Evolutionary conservation across 495 filamentous ascomycete genomes (phyloP).

Genomic region (Podospora tetraspora): DNA sequence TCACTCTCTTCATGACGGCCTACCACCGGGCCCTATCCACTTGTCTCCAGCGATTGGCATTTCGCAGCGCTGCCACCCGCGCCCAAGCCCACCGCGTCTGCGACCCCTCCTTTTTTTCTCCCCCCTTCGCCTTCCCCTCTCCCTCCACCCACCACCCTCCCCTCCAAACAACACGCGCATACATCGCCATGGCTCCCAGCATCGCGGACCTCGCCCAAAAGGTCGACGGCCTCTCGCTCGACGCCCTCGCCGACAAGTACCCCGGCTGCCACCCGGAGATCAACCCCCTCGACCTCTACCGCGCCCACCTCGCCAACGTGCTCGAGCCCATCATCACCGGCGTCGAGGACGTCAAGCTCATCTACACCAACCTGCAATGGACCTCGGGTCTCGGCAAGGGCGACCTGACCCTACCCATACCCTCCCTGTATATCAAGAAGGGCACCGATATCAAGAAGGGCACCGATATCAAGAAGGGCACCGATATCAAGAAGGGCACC

Average conservation of each 20-base stretch:
- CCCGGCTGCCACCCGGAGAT: conserved; percentile 57
- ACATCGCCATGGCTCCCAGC: conserved; percentile 22
- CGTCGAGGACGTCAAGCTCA: conserved; percentile 60
- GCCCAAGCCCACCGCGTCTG: not conserved
- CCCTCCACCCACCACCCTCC: not conserved
- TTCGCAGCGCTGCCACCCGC: no score
- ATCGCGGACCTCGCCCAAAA: conserved; percentile 36
- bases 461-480: no score
- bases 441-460: no score
- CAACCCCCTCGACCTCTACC: conserved; percentile 87
- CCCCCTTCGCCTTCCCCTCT: not conserved
- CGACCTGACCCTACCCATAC: conserved; percentile 74
- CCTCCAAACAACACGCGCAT: conserved; percentile 1
- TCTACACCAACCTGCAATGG: conserved; percentile 76
- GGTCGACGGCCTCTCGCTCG: conserved; percentile 38
- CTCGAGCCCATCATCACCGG: conserved; percentile 68
- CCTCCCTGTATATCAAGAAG: conserved; percentile 63
- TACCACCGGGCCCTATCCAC: not conserved
- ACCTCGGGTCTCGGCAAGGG: conserved; percentile 83
- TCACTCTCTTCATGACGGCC: not conserved
- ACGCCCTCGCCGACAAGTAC: conserved; percentile 39
- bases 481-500: no score
- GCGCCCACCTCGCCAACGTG: conserved; percentile 71
- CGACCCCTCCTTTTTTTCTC: not conserved
- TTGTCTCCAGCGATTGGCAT: not conserved